Base-by-base conservation (phyloP, 768 basidiomycete genomes). In the Amanita molliuscula region DNA sequence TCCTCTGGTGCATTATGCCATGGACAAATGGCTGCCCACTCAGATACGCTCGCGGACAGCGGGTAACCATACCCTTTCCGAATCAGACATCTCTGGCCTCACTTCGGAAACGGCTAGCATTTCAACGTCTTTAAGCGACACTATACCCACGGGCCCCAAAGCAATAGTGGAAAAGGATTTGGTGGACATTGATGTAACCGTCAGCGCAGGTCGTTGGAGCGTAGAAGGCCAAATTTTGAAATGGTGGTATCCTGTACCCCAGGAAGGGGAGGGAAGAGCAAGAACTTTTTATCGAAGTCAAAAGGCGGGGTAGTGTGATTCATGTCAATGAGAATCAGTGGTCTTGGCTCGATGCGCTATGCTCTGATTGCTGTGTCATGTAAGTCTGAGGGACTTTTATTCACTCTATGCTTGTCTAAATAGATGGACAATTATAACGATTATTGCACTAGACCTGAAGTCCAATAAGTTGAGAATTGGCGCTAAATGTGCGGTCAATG, bases 1-100 rank as follows among this genome's bases (percentile, higher is more conserved):
- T 1, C 96, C 96, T 4, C 72, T 91, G 44, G 82, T 95, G 16
- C 96, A 99, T 62, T 99, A 82, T 61, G 88, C 84, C 3, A 72
- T n/a, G 18, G 54, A 56, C 36, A 28, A 54, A 34, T 50, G 35
- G 41, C 26, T 26, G 42, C 41, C 49, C 21, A 21, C 10, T 3
- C 29, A 20, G 25, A 31, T 23, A 43, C 47, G 34, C 18, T 44
- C 42, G 21, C 34, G 33, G 41, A 23, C 21, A 13, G 20, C 9
- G n/a, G 9, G 18, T 15, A 15, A 48, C 2, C 13, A 4, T 13
- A 35, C 20, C 2, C 23, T 35, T n/a, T 18, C 21, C 13, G 16
- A 7, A 18, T 6, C 15, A n/a, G 28, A 35, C 6, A 13, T 21
- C 18, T 28, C 29, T 20, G 4, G 11, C 29, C 16, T 26, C 25